These are phyloP conservation scores for Gelatoporia subvermispora DNA, from an alignment of 768 basidiomycete species.

Conservation along the genomic window DNA sequence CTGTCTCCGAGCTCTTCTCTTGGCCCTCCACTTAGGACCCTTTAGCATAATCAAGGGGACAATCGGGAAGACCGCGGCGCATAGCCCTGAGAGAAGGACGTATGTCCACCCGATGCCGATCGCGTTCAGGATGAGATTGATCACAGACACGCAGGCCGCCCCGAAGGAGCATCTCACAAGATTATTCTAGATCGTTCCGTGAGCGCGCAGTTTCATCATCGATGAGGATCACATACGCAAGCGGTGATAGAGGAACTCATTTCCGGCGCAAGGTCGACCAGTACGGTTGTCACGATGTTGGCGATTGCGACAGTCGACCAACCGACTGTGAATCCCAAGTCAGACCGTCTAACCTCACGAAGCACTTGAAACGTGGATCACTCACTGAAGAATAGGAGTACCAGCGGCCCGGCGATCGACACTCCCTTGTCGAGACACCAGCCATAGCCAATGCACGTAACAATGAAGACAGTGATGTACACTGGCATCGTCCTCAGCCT, in stretches of 20 bases:
- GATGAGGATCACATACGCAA: conserved; percentile 52
- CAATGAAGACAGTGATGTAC: conserved; percentile 34
- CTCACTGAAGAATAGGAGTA: conserved; percentile 40
- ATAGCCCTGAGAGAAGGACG: conserved; percentile 49
- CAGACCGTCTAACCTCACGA: background rate
- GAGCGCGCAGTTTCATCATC: too few species aligned
- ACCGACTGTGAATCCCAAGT: conserved; percentile 45
- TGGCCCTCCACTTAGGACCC: conserved; percentile 49
- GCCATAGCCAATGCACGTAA: conserved; percentile 49
- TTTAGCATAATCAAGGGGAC: conserved; percentile 44
- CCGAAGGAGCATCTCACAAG: conserved; percentile 60
- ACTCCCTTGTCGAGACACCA: conserved; percentile 52
- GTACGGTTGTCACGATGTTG: conserved; percentile 56
- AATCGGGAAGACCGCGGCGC: conserved; percentile 42
- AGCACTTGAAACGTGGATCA: conserved; percentile 12
- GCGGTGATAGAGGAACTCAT: conserved; percentile 68
- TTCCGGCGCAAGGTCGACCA: conserved; percentile 58
- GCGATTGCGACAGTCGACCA: conserved; percentile 40
- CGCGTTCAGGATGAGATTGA: conserved; percentile 53
- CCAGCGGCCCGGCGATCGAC: conserved; percentile 47
- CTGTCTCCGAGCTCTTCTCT: conserved; percentile 3
- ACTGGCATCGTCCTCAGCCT: conserved; percentile 45
- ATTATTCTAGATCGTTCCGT: conserved; percentile 76
- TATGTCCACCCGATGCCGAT: conserved; percentile 70
- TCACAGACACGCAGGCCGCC: conserved; percentile 56